A percentile compares a stretch with the other conserved stretches of the same genome.
Evolutionary conservation across 1,139 yeast genomes (phyloP).

Genomic region (Lodderomyces elongisporus): DNA sequence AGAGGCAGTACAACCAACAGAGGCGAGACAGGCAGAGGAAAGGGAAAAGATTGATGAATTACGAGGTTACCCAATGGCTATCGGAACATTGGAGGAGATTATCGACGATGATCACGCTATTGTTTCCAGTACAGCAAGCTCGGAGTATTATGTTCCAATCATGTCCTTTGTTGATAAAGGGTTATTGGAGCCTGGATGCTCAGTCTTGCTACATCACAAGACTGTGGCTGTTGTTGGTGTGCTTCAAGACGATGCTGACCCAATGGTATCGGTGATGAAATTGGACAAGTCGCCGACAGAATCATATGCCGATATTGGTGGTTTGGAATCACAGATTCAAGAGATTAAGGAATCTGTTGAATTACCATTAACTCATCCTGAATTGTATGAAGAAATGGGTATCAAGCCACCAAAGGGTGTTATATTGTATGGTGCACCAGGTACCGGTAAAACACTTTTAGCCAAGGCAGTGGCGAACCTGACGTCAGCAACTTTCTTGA

Average conservation of each 20-base stretch:
- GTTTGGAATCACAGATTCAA: conserved; percentile 91
- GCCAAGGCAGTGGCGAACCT: conserved; percentile 99
- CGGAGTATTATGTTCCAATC: conserved; percentile 94
- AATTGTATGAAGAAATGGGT: conserved; percentile 98
- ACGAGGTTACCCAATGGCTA: conserved; percentile 95
- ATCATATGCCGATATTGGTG: conserved; percentile 96
- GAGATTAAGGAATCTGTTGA: conserved; percentile 98
- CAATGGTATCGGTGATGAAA: conserved; percentile 97
- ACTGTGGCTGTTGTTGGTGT: conserved; percentile 94
- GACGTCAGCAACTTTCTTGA: conserved; percentile 90
- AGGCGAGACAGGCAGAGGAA: conserved; percentile 95
- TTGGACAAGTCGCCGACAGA: conserved; percentile 97
- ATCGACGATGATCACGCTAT: conserved; percentile 99
- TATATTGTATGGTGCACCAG: conserved; percentile 96
- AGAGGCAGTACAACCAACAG: conserved; percentile 92
- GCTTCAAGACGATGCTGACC: conserved; percentile 91
- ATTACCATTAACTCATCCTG: conserved; percentile 95
- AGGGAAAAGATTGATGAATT: conserved; percentile 91
- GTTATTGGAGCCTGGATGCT: conserved; percentile 94
- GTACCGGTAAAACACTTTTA: conserved; percentile 94
- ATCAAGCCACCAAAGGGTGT: conserved; percentile 99
- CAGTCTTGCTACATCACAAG: conserved; percentile 91
- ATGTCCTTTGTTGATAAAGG: conserved; percentile 98
- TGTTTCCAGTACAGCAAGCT: conserved; percentile 93
- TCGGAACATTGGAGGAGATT: conserved; percentile 94